Base-by-base conservation (phyloP, 805 yeast genomes). In the Myxozyma udenii region DNA sequence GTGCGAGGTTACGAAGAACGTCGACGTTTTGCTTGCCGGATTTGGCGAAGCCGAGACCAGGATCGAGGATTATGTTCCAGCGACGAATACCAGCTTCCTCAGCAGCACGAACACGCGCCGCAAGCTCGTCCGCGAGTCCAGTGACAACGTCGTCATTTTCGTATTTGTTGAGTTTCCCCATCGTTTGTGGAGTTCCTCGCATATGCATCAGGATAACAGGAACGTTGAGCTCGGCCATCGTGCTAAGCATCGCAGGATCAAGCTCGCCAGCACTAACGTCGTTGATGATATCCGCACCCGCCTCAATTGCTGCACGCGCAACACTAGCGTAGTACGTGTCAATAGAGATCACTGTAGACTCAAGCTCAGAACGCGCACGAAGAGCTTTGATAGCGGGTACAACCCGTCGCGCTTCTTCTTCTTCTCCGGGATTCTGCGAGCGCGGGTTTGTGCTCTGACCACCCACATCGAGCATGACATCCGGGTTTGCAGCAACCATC, bases 1-100 rank as follows among this genome's bases (percentile, higher is more conserved):
- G 54, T 4, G 50, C 46, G 18, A 68, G 63, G 16, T 64, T 58
- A 18, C 80, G 76, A 25, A 93, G 74, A 0, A 88, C 61, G 21
- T 75, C 75, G 28, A 90, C 59, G 66, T 90, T 91, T 63, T 90
- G 95, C 5, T 65, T 59, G n/a, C 76, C 61, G 47, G 75, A 77
- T 66, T 93, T 93, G n/a, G 98, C 97, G 69, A 93, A 93, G 1
- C 99, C 98, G 38, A 93, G 70, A 1, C 98, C 98, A 0, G 99
- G 98, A 66, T 93, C 99, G 3, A 89, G 63, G 16, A 93, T 80
- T 2, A 93, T 72, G 68, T 93, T 98, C 96, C 96, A 93, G 67
- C 91, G 81, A 52, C 76, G 74, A 1, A 91, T 80, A 3, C 96
- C 96, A 0, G 67, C 70, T 0, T 60, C 62, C 40, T 78, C 69